Base-by-base conservation (phyloP, 495 filamentous ascomycete genomes). In the Durotheca rogersii region DNA sequence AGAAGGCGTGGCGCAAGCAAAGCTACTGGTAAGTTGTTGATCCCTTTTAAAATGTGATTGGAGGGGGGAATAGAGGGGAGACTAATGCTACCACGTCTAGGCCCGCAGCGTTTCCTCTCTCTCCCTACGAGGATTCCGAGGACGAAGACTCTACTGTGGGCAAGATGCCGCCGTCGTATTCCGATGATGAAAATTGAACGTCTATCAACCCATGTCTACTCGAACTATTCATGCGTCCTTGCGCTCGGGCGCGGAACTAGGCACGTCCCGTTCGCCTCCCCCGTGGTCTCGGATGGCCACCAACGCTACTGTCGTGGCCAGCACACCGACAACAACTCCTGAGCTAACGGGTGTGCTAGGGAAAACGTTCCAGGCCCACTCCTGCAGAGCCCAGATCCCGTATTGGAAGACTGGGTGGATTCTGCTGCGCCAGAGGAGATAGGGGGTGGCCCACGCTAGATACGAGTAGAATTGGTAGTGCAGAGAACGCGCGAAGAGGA, bases 401-500 rank as follows among this genome's bases (percentile, higher is more conserved):
- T 83, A 87, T 56, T 89, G 81, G 31, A 89, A 58, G 7, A 87
- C 51, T 4, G 90, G 89, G 58, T 90, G 86, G 49, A 87, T 57
- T 3, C 85, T 85, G 46, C 83, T 82, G 46, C 81, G 81, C 90
- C 91, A 97, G 37, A 96, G 78, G 15, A 98, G 79, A 66, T 89
- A 95, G 0, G 93, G 93, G 5, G 90, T 90, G 9, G 88, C 81
- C 90, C 90, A 96, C 35, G 88, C 86, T 33, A 96, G 77, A 75
- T 92, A 96, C 39, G 88, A 80, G 73, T 92, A 97, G 73, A 98
- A 98, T 63, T 98, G 93, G 68, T 96, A 98, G 72, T 98, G 93
- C 43, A 98, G 75, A 16, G 84, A 89, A 42, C 93, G 78, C 10
- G 93, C 93, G 62, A 90, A 96, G 27, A 97, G 80, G 71, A 96